Conservation (phyloP, 2,329 filamentous ascomycete species). For the Fusarium caatingaense region DNA sequence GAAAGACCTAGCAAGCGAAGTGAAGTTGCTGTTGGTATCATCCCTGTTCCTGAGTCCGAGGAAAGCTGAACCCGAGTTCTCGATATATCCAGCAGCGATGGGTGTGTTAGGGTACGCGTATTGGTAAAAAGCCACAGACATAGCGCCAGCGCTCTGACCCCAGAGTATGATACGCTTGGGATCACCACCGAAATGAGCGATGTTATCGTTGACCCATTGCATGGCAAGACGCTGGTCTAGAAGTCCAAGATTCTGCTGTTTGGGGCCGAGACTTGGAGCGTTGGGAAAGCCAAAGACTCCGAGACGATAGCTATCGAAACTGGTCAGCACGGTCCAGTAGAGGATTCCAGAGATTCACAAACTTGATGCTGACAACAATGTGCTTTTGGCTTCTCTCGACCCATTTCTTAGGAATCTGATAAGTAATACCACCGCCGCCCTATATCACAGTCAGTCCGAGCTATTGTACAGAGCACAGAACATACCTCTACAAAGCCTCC, state of each 20-base stretch:
- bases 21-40: background rate
- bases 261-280: background rate
- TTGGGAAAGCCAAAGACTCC: constrained; percentile 16
- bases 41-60: background rate
- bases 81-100: constrained; percentile 10
- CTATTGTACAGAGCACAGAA: background rate
- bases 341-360: background rate
- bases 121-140: constrained; percentile 13
- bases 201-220: constrained; percentile 8
- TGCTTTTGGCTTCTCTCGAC: constrained; percentile 8
- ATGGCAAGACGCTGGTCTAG: constrained; percentile 16
- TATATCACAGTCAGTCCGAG: background rate
- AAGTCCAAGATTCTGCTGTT: constrained; percentile 3
- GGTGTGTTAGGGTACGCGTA: constrained; percentile 7
- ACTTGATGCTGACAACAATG: constrained; percentile 22
- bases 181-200: background rate
- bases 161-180: constrained; percentile 2
- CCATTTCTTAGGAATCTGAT: constrained; percentile 6
- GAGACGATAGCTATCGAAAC: background rate
- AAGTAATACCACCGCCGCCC: constrained; percentile 10
- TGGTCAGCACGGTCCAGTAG: background rate
- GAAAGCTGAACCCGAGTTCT: constrained; percentile 5
- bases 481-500: constrained; percentile 1
- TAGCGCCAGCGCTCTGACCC: constrained; percentile 10
- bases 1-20: background rate